Evolutionary conservation across 495 filamentous ascomycete genomes (phyloP).

Genomic region (Xylaria curta): DNA sequence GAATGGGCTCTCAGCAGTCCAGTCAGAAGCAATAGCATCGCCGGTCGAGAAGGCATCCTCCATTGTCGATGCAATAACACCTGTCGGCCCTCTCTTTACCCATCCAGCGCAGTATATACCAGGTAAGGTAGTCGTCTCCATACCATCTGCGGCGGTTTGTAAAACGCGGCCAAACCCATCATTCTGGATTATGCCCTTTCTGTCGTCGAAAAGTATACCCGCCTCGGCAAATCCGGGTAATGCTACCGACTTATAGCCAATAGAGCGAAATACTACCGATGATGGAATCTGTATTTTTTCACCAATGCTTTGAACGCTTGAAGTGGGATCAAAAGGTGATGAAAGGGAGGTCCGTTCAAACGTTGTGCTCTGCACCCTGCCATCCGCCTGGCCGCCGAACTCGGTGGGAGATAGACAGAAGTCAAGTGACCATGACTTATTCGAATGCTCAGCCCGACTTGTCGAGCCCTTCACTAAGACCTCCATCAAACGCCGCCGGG

Average conservation of each 20-base stretch:
- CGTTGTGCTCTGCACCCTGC: conserved; percentile 62
- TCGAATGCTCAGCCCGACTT: conserved; percentile 49
- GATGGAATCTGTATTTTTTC: conserved; percentile 56
- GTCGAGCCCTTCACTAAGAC: conserved; percentile 76
- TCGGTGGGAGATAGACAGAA: conserved; percentile 78
- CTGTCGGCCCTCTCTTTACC: conserved; percentile 94
- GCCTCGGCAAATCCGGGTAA: conserved; percentile 78
- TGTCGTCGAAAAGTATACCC: conserved; percentile 77
- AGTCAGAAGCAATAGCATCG: conserved; percentile 78
- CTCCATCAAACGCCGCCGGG: conserved; percentile 77
- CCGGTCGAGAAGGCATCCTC: conserved; percentile 90
- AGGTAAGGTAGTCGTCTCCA: conserved; percentile 46
- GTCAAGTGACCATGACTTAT: conserved; percentile 80
- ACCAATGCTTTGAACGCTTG: conserved; percentile 58
- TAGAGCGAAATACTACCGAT: conserved; percentile 81
- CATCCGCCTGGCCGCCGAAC: conserved; percentile 61
- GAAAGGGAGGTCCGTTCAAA: conserved; percentile 68
- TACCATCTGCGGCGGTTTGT: conserved; percentile 33
- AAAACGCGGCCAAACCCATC: conserved; percentile 78
- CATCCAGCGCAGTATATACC: conserved; percentile 95
- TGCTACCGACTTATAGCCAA: conserved; percentile 85
- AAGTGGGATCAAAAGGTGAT: conserved; percentile 56
- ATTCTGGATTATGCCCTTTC: conserved; percentile 80
- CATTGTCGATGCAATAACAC: conserved; percentile 97
- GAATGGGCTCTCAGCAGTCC: conserved; percentile 56